A percentile compares a stretch with the other conserved stretches of the same genome.
phyloP scores from a whole-genome alignment of 2,329 filamentous ascomycete species.

The Paecilomyces sp. region DNA sequence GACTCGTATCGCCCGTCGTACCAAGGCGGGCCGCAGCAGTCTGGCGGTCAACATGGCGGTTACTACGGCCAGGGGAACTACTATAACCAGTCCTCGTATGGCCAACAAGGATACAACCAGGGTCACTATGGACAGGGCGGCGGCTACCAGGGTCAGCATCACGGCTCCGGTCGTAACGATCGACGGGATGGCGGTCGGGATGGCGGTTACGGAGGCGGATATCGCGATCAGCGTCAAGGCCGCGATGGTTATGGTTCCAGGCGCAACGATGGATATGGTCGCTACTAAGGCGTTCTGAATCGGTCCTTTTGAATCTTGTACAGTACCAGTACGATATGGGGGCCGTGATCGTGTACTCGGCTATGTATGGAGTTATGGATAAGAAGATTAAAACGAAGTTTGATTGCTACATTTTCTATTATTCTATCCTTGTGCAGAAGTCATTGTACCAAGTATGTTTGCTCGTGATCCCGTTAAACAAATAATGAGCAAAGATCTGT shows the following conservation, averaged over 20 bases:
- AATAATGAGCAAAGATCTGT: too few relatives aligned
- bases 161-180: slow-evolving; percentile 15
- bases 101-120: slow-evolving; percentile 9
- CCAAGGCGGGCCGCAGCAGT: slow-evolving; percentile 2
- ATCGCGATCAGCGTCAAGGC: slow-evolving; percentile 20
- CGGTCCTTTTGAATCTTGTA: not conserved
- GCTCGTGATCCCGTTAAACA: too few relatives aligned
- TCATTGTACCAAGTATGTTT: too few relatives aligned
- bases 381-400: not conserved
- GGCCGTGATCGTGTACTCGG: not conserved
- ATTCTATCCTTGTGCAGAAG: too few relatives aligned
- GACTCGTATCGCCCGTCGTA: slow-evolving; percentile 15
- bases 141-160: slow-evolving; percentile 18
- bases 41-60: slow-evolving; percentile 12
- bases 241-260: slow-evolving; percentile 16
- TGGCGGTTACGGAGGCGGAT: slow-evolving; percentile 14
- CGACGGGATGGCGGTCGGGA: slow-evolving; percentile 10
- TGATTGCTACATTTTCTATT: too few relatives aligned
- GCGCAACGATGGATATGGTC: slow-evolving; percentile 30
- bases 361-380: not conserved
- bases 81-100: slow-evolving; percentile 16
- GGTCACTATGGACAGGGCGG: slow-evolving; percentile 15
- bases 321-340: not conserved
- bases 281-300: slow-evolving; percentile 18
- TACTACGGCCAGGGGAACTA: slow-evolving; percentile 19